Percentiles rank a stretch among this genome's conserved stretches.
phyloP scores from a whole-genome alignment of 2,329 filamentous ascomycete species.

The Aspergillus calidoustus region DNA sequence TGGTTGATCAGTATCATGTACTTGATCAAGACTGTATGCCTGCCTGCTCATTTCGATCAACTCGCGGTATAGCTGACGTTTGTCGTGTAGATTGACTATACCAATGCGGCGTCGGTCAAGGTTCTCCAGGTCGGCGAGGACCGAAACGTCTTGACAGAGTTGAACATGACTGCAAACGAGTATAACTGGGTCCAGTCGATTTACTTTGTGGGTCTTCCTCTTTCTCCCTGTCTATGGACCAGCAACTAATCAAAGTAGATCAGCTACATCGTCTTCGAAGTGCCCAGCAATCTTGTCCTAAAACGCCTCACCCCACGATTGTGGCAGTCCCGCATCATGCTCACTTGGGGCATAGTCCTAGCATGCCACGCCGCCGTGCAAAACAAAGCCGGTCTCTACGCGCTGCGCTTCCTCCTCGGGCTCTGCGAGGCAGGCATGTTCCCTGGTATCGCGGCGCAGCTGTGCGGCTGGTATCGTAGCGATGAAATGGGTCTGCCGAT shows the following conservation, averaged over 20 bases:
- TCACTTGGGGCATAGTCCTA: slow-evolving; percentile 19
- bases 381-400: slow-evolving; percentile 18
- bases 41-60: not conserved
- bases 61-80: too few species aligned
- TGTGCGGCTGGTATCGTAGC: slow-evolving; percentile 23
- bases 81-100: slow-evolving; percentile 18
- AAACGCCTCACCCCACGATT: slow-evolving; percentile 19
- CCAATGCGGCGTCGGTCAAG: slow-evolving; percentile 19
- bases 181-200: slow-evolving; percentile 24
- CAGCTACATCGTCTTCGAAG: slow-evolving; percentile 23
- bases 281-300: slow-evolving; percentile 19
- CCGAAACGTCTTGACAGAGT: slow-evolving; percentile 16
- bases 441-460: slow-evolving; percentile 19
- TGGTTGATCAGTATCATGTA: slow-evolving; percentile 20
- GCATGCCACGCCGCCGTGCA: slow-evolving; percentile 21
- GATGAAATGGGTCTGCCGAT: slow-evolving; percentile 22
- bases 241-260: too few species aligned
- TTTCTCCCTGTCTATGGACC: too few species aligned
- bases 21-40: slow-evolving; percentile 17
- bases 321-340: slow-evolving; percentile 20
- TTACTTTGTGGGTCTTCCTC: too few species aligned
- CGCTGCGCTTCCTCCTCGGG: slow-evolving; percentile 18
- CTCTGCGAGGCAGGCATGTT: slow-evolving; percentile 23
- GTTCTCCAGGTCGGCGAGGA: slow-evolving; percentile 19
- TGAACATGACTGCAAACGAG: slow-evolving; percentile 16